A percentile compares a stretch with the other conserved stretches of the same genome.
phyloP scores from a whole-genome alignment of 164 flowering plant genomes.

The Vitis labrusca region DNA sequence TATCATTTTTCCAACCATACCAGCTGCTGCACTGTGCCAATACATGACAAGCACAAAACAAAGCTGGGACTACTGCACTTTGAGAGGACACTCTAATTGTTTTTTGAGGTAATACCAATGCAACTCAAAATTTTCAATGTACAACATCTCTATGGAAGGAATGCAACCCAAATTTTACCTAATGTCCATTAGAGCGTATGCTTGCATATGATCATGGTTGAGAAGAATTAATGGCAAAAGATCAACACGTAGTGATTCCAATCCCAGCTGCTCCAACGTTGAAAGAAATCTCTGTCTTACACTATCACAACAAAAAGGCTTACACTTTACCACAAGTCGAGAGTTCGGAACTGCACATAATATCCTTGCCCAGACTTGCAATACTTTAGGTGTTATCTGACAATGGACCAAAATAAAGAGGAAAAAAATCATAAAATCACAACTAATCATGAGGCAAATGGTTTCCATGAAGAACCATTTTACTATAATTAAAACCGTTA shows the following conservation, averaged over 20 bases:
- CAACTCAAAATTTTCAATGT: too few relatives aligned
- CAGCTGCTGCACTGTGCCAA: not conserved
- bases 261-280: conserved; percentile 85
- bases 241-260: conserved; percentile 94
- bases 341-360: conserved; percentile 94
- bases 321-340: conserved; percentile 94
- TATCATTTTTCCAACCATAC: too few relatives aligned
- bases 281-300: conserved; percentile 83
- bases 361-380: conserved; percentile 97
- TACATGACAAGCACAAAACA: not conserved
- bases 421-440: not conserved
- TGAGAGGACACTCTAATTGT: not conserved
- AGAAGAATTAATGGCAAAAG: conserved; percentile 94
- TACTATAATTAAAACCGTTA: not conserved
- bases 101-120: too few relatives aligned
- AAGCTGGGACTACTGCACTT: not conserved
- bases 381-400: conserved; percentile 96
- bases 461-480: not conserved
- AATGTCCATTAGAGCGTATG: conserved; percentile 94
- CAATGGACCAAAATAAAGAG: conserved; percentile 6
- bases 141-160: too few relatives aligned
- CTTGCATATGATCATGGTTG: conserved; percentile 99
- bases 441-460: conserved; percentile 1
- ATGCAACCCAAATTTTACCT: conserved; percentile 47
- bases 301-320: conserved; percentile 95